Base-by-base conservation (phyloP, 768 basidiomycete species). In the Pleurotus eryngii region DNA sequence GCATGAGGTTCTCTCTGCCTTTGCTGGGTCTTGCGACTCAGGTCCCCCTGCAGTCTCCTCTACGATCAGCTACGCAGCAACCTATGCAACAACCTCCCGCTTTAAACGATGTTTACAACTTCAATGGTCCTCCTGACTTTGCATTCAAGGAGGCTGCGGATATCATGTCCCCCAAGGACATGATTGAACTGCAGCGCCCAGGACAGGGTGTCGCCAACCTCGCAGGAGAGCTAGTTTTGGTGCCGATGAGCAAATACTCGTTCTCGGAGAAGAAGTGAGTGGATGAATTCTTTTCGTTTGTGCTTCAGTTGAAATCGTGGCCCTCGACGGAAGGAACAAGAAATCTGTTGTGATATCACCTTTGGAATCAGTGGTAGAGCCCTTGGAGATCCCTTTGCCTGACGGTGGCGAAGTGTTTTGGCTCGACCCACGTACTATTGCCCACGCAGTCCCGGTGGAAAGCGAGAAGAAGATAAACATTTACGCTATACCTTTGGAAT, bases 371-470 rank as follows among this genome's bases (percentile, higher is more conserved):
- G 68, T 72, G 15, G 72, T 74, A 11, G 12, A 54, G 55, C 77
- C 84, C 1, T 66, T 86, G 39, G 74, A 85, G 59, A 75, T 89
- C 55, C 76, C 84, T 14, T 78, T 92, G 38, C 73, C 80, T 20
- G 81, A 83, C 48, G 88, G 83, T 7, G 90, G 90, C 18, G 85
- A 90, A 46, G 79, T 80, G 2, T 92, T 94, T 72, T 94, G 92
- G 92, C 76, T 94, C 11, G 81, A 85, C 50, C 71, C 78, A 1
- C 78, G 82, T 45, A 89, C 87, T n/a, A 68, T 94, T 58, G 90
- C 79, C 1, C 85, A 89, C 55, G 82, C 85, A 53, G 81, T 89
- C 20, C 79, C 80, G 64, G 76, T 74, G 4, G 81, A 81, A 49
- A 74, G 77, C 22, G 70, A 68, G 46, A 78, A 79, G 63, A 73